A percentile compares a stretch with the other conserved stretches of the same genome.
Evolutionary conservation across 306 rosid genomes (phyloP).

Genomic region (Quercus agrifolia): DNA sequence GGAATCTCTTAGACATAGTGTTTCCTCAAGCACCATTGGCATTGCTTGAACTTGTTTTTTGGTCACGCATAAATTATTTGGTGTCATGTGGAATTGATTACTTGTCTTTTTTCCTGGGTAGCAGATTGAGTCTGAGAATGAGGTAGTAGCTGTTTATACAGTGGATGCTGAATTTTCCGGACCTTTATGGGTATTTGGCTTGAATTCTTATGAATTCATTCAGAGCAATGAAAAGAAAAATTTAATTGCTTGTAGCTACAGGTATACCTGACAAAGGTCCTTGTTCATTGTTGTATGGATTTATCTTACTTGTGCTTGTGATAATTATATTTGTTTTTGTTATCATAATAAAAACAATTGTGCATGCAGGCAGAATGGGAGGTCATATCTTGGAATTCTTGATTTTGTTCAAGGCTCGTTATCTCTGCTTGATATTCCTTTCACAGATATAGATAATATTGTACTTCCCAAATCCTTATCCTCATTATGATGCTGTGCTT

Average conservation of each 20-base stretch:
- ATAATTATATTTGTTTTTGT: background rate
- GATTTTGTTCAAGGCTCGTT: constrained; percentile 56
- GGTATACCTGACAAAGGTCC: constrained; percentile 44
- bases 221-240: constrained; percentile 33
- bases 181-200: constrained; percentile 81
- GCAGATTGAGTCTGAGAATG: constrained; percentile 75
- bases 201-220: constrained; percentile 74
- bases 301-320: constrained; percentile 6
- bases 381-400: constrained; percentile 80
- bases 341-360: constrained; percentile 1
- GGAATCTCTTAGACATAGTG: too few species aligned
- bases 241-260: constrained; percentile 78
- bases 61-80: background rate
- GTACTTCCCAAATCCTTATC: constrained; percentile 41
- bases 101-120: constrained; percentile 15
- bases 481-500: constrained; percentile 1
- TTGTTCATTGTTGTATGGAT: background rate
- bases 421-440: constrained; percentile 70
- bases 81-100: background rate
- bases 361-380: constrained; percentile 70
- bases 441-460: constrained; percentile 77
- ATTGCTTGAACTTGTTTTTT: constrained; percentile 17
- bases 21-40: background rate
- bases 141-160: constrained; percentile 63
- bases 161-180: constrained; percentile 82